Percentiles rank a stretch among this genome's conserved stretches.
These are phyloP conservation scores for Ustilago hordei DNA, from an alignment of 1,284 basidiomycete species.

Conservation along the genomic window DNA sequence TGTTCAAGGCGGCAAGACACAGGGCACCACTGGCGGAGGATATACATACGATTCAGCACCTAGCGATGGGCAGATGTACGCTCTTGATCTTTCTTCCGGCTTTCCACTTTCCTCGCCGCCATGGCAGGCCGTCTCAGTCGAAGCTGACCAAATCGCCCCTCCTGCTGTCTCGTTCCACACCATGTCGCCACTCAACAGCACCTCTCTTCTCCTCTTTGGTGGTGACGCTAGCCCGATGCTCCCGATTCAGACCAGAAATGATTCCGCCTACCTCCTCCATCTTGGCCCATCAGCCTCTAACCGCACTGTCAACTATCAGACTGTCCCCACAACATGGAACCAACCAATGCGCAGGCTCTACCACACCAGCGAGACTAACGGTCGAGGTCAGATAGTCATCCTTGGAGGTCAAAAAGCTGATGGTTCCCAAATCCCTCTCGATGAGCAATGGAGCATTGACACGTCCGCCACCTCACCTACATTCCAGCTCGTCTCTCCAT, in stretches of 20 bases:
- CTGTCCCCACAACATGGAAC: slow-evolving; percentile 42
- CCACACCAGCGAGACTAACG: slow-evolving; percentile 53
- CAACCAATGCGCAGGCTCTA: slow-evolving; percentile 61
- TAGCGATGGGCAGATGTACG: slow-evolving; percentile 49
- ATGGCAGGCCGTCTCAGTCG: slow-evolving; percentile 37
- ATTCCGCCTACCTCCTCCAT: slow-evolving; percentile 55
- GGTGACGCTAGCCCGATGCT: slow-evolving; percentile 46
- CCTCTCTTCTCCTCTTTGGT: slow-evolving; percentile 57
- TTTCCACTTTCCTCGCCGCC: slow-evolving; percentile 49
- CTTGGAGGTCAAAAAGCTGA: slow-evolving; percentile 62
- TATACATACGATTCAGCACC: slow-evolving; percentile 61
- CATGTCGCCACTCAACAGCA: slow-evolving; percentile 53
- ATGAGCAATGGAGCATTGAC: slow-evolving; percentile 51
- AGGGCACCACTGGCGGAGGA: slow-evolving; percentile 52
- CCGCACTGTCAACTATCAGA: slow-evolving; percentile 22
- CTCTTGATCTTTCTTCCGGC: slow-evolving; percentile 48
- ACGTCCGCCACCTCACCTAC: slow-evolving; percentile 16
- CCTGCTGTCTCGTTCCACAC: slow-evolving; percentile 59
- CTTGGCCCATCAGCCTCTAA: slow-evolving; percentile 28
- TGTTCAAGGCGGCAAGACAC: slow-evolving; percentile 64
- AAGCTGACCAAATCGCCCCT: slow-evolving; percentile 9
- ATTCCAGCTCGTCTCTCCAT: slow-evolving; percentile 22
- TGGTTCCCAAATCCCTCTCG: slow-evolving; percentile 49
- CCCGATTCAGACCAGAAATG: slow-evolving; percentile 55
- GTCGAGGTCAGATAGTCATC: slow-evolving; percentile 47